Base-by-base conservation (phyloP, 257 asterid species). In the Lycium ferocissimum region DNA sequence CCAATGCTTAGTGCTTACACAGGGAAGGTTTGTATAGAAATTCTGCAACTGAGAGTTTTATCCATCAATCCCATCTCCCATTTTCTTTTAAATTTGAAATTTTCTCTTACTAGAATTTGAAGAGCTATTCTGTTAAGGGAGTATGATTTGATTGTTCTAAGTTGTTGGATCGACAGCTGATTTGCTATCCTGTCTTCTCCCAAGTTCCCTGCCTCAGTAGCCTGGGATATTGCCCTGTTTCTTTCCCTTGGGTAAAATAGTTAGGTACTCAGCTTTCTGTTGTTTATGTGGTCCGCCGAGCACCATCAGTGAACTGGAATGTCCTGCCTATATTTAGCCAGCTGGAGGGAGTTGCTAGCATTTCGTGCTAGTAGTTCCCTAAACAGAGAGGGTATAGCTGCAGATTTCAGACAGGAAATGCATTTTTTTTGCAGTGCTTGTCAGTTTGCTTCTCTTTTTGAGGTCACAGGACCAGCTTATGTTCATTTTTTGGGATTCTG, bases 401-500 rank as follows among this genome's bases (percentile, higher is more conserved):
- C 47, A 51, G 63, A 76, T 26, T 76, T 76, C 82, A 51, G 82
- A 78, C 45, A 78, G 82, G 43, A 78, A 53, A 53, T 38, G 38
- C 59, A 13, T 12, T 75, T 43, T 72, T 26, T 26, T 26, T 78
- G 65, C 43, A 7, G 47, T 78, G 47, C 10, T 75, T 78, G 15
- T 26, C 65, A 26, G 82, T 33, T 26, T 78, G n/a, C 65, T 78
- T 53, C 82, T 76, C 57, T 4, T 26, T 53, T 78, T 33, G 63
- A 49, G 12, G 15, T 78, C 81, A 58, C 40, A 20, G 47, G 79
- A 65, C 37, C 82, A 78, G 71, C 70, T 79, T 83, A 65, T 61
- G 61, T 86, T 51, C 81, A 58, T 70, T 86, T 78, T 15, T 53
- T 78, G 63, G 84, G 85, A 70, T 84, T 89, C 84, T 85, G 83